These are phyloP conservation scores for Parmelia sp. DNA, from an alignment of 495 filamentous ascomycete genomes.

Conservation along the genomic window DNA sequence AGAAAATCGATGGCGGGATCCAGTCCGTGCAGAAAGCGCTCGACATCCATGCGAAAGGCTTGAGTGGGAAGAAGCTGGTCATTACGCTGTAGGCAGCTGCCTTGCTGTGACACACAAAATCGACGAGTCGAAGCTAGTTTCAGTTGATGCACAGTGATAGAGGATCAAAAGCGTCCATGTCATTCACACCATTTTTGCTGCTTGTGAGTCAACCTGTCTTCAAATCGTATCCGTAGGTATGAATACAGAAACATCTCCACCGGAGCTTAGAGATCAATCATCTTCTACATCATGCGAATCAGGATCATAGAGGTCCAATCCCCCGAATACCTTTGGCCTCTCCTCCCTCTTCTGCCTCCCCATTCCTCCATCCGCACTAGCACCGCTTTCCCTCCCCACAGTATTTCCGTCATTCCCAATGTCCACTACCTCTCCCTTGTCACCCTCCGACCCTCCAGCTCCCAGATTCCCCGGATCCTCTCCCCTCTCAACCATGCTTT, in stretches of 20 bases:
- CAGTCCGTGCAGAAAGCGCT: constrained; percentile 23
- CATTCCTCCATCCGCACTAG: constrained; percentile 22
- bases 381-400: constrained; percentile 32
- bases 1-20: constrained; percentile 27
- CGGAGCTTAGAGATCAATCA: not conserved
- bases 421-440: constrained; percentile 36
- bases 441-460: constrained; percentile 44
- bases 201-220: not conserved
- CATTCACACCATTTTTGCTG: not conserved
- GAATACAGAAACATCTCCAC: not conserved
- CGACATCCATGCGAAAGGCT: constrained; percentile 25
- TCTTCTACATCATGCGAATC: constrained; percentile 16
- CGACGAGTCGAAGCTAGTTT: not conserved
- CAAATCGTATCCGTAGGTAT: not conserved
- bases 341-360: constrained; percentile 31
- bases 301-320: constrained; percentile 33
- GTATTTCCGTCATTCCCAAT: constrained; percentile 14
- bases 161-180: not conserved
- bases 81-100: constrained; percentile 16
- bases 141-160: not conserved
- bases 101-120: not conserved
- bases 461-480: constrained; percentile 51
- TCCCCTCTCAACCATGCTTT: constrained; percentile 50
- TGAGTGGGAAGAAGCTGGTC: constrained; percentile 28
- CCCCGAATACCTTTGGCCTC: constrained; percentile 31